Evolutionary conservation across 148 eudicot genomes (phyloP).

Genomic region (Camellia lanceoleosa): DNA sequence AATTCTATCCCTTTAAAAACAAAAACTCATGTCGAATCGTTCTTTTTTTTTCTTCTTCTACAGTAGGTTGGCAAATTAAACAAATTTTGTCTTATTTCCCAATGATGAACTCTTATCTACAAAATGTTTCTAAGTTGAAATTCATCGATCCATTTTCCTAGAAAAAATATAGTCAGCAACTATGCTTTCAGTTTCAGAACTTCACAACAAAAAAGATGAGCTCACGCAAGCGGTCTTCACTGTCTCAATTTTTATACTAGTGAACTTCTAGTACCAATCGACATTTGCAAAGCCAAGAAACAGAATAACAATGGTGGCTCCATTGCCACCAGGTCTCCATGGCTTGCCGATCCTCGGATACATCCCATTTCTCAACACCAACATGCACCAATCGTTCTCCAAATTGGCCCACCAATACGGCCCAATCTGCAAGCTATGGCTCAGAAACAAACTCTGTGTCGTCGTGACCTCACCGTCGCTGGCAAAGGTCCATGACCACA

Average conservation of each 20-base stretch:
- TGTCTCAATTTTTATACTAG: not conserved
- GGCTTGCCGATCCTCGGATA: constrained; percentile 45
- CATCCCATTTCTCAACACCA: constrained; percentile 29
- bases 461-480: constrained; percentile 40
- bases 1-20: too few relatives aligned
- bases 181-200: not conserved
- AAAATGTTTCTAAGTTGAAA: too few relatives aligned
- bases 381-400: constrained; percentile 28
- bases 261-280: not conserved
- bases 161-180: too few relatives aligned
- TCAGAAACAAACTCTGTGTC: constrained; percentile 34
- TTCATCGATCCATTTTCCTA: too few relatives aligned
- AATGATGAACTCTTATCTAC: too few relatives aligned
- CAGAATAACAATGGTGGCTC: not conserved
- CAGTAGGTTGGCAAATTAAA: too few relatives aligned
- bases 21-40: too few relatives aligned
- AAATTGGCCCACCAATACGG: constrained; percentile 29
- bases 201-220: not conserved
- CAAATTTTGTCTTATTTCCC: too few relatives aligned
- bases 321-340: constrained; percentile 41
- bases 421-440: constrained; percentile 29
- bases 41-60: too few relatives aligned
- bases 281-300: not conserved
- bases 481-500: constrained; percentile 38
- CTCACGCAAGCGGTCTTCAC: not conserved